Evolutionary conservation across 352 stramenopile genomes (phyloP).

Genomic region (Phytophthora syringae): DNA sequence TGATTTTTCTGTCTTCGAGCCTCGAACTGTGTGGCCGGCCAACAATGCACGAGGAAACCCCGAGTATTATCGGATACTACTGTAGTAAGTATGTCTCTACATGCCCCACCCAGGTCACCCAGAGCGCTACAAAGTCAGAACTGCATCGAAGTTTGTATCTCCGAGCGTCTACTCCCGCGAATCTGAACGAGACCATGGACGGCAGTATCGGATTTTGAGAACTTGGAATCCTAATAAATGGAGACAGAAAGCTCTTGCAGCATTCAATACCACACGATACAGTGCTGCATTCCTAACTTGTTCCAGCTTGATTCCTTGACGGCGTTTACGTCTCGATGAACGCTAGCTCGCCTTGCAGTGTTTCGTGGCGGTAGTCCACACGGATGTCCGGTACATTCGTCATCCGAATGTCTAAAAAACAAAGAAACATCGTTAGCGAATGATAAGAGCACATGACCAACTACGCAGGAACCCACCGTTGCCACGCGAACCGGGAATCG

Average conservation of each 20-base stretch:
- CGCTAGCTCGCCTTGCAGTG: slow-evolving; percentile 68
- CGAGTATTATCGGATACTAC: neutral
- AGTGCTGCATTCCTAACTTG: no score
- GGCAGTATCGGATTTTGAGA: no score
- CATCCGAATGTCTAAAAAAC: slow-evolving; percentile 93
- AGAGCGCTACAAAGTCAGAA: neutral
- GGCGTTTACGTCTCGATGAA: slow-evolving; percentile 72
- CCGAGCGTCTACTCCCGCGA: no score
- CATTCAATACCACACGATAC: no score
- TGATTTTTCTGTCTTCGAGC: slow-evolving; percentile 5
- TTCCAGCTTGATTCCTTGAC: slow-evolving; percentile 16
- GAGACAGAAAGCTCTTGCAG: no score
- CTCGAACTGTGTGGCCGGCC: neutral
- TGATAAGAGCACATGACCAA: slow-evolving; percentile 12
- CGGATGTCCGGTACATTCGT: slow-evolving; percentile 95
- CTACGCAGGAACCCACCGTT: slow-evolving; percentile 58
- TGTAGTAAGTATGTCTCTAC: no score
- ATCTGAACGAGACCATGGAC: no score
- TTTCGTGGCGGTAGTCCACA: slow-evolving; percentile 91
- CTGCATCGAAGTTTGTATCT: slow-evolving; percentile 2
- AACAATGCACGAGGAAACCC: neutral
- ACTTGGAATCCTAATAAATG: no score
- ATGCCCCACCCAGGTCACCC: neutral
- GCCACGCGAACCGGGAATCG: slow-evolving; percentile 65
- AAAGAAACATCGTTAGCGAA: no score